Base-by-base conservation (phyloP, 306 rosid genomes). In the Trifolium pratense region DNA sequence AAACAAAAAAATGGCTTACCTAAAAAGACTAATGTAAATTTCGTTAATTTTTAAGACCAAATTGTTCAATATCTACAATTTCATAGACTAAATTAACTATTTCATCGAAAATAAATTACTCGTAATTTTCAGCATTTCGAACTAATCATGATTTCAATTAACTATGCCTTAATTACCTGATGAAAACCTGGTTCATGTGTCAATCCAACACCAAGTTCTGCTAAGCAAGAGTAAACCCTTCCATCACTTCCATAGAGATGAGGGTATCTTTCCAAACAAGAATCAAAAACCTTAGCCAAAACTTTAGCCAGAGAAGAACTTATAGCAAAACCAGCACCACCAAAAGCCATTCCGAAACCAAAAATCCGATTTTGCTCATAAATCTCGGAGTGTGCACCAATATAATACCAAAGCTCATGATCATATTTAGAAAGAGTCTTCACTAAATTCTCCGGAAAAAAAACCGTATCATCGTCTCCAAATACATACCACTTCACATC, bases 191-290 rank as follows among this genome's bases (percentile, higher is more conserved):
- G 90, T 71, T 93, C 98, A 17, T 79, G 90, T 13, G 97, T 91
- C 43, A 93, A 84, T 40, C 89, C 83, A 1, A 91, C 90, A 17
- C 98, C 98, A n/a, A 93, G 96, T 65, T 93, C 98, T 0, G 96
- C 72, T 76, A 93, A 73, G 73, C 98, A 93, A 78, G 89, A 85
- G 29, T 73, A 84, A 23, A 93, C 77, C 75, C 98, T 86, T 0
- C 92, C 80, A 80, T 91, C 98, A 75, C 97, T 89, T 63, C 98
- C 98, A 74, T 91, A 93, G 15, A 93, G 87, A 86, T 91, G 97
- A 1, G 94, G 90, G 20, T 93, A 93, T 70, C 98, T 76, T 81
- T 86, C 85, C 0, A 93, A 66, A 25, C 98, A 93, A 0, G 96
- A 86, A 81, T 91, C 98, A 29, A 93, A 89, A 43, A 89, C 85